Evolutionary conservation across 768 basidiomycete genomes (phyloP), one percentile per base, ranked within the genome.

Genomic region (Cystoderma amianthinum): DNA sequence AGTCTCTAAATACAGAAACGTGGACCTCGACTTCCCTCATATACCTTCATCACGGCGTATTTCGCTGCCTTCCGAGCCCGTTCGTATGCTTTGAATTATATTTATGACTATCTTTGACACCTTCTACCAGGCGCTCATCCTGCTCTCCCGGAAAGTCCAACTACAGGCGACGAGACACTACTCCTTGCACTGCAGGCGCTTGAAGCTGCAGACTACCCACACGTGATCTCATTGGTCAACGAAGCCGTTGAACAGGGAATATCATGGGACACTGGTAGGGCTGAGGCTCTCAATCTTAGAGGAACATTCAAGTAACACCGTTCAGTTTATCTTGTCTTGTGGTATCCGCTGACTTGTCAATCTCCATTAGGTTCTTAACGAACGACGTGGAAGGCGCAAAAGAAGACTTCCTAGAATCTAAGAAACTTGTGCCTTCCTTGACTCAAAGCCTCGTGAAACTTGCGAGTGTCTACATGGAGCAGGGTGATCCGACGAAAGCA

Each of bases 381-480:
- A 83, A 82, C 32, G 86, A 98, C 49, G 76, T 92, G 18, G 60
- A 68, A 2, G 86, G 83, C 6, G 93, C 94, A 33, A 87, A 92
- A 57, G 71, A 62, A 2, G 95, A 98, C 60, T 68, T 98, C 24
- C 74, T 85, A 34, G 78, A 84, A 51, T 85, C 85, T 34, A 68
- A 95, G 41, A 64, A 72, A 39, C 63, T 95, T 21, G 60, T 69
- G 44, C 88, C 76, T 11, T 66, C 64, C 32, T 79, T 82, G 51
- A 91, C 90, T 0, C 95, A 97, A 63, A 85, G 80, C 49, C 76
- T 90, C 60, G 93, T 99, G 50, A 99, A 99, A 74, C 82, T 98
- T 46, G 96, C 95, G 11, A 90, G 85, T 52, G 93, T 98, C 28
- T 74, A 94, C 61, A 98, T 99, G 95, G 96, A 99, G 59, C 83